A percentile compares a stretch with the other conserved stretches of the same genome.
Conservation (phyloP, 225 moss, liverwort and hornwort genomes). For the Rhytidiadelphus loreus region DNA sequence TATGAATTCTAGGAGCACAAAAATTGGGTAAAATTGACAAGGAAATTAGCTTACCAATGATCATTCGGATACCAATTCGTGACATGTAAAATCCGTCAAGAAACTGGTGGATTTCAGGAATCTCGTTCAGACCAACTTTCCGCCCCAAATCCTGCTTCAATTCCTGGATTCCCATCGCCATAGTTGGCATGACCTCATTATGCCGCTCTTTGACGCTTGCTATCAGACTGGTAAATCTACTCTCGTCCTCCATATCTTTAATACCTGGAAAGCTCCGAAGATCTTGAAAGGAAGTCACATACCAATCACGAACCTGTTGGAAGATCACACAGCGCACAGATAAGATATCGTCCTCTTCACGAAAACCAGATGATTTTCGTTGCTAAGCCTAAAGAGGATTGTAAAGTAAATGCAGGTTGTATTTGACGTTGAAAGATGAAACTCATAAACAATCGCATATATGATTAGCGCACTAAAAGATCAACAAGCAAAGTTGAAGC, state of each 20-base stretch:
- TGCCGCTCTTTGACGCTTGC: slow-evolving; percentile 74
- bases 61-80: slow-evolving; percentile 88
- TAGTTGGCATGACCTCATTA: slow-evolving; percentile 91
- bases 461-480: not conserved
- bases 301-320: slow-evolving; percentile 78
- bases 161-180: slow-evolving; percentile 95
- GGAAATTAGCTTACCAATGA: slow-evolving; percentile 49
- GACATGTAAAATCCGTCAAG: slow-evolving; percentile 92
- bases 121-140: slow-evolving; percentile 76
- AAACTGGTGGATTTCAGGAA: slow-evolving; percentile 87
- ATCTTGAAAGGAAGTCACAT: slow-evolving; percentile 85
- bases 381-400: not conserved
- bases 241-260: slow-evolving; percentile 56
- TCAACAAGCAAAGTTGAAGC: not conserved
- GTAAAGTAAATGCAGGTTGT: not conserved
- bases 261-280: slow-evolving; percentile 66
- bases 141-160: slow-evolving; percentile 74
- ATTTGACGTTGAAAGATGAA: not conserved
- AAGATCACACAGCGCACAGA: not conserved
- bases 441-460: not conserved
- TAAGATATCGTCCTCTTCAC: not conserved
- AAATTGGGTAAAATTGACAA: not conserved
- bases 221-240: slow-evolving; percentile 66
- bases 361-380: not conserved
- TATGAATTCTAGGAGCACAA: not conserved